Base-by-base conservation (phyloP, 2,329 filamentous ascomycete species). In the Colletotrichum costaricense region DNA sequence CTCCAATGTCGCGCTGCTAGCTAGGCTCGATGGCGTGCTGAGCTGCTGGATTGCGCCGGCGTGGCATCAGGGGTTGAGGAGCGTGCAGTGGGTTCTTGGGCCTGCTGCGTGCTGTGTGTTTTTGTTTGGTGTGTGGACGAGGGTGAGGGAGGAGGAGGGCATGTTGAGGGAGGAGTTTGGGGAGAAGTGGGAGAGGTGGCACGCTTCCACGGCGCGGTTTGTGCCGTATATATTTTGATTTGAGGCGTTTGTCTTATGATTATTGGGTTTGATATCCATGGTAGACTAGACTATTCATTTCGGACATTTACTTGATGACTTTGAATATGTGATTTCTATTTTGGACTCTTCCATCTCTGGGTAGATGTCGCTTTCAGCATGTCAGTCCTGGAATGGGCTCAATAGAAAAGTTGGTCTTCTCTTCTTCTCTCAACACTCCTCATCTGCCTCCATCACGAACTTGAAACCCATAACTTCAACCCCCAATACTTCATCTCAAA, bases 161-260 rank as follows among this genome's bases (percentile, higher is more conserved):
- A 88, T 91, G 87, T 72, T 90, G 73, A 80, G 76, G 63, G 79
- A 76, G 5, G 78, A 80, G 19, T 90, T 90, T 80, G 86, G 86
- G 0, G 74, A 76, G 12, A 79, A 85, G 62, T 90, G 88, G 87
- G 84, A 86, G 72, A 75, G 75, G 6, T 89, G 87, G 85, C 83
- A 89, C 79, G 72, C 74, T 3, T 78, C 67, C 67, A 90, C 88
- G 5, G 83, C 83, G 56, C 82, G 87, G 35, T 87, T 89, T 58
- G 78, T 90, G 35, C 88, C 88, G 0, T 80, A 81, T 28, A 9
- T 86, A 2, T 79, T 86, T 60, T 87, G 76, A 78, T 42, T 16
- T 42, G 14, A 7, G 38, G 26, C 26, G 26, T 4, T 26, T 26
- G 26, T 26, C 4, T 26, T 26, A 26, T 26, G 26, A 26, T 26